Percentiles rank a stretch among this genome's conserved stretches.
Evolutionary conservation across 805 yeast species (phyloP).

Genomic region (Yamadazyma endophytica): DNA sequence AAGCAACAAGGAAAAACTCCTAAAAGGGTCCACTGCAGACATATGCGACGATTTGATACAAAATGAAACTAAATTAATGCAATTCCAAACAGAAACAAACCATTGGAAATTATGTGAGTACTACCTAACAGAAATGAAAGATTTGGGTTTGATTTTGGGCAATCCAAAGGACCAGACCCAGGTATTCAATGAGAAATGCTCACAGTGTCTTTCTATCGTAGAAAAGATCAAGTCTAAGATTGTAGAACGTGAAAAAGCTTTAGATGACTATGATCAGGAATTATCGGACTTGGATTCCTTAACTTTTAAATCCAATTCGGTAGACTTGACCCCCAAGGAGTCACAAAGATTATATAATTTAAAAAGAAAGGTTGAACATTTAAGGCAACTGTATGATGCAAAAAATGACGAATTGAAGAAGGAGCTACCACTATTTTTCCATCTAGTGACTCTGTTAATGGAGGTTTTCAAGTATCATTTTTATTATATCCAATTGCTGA

Average conservation of each 20-base stretch:
- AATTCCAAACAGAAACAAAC: conserved; percentile 4
- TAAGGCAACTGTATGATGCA: conserved; percentile 24
- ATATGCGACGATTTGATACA: conserved; percentile 4
- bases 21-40: conserved; percentile 5
- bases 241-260: conserved; percentile 17
- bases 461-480: conserved; percentile 6
- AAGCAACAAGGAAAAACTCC: conserved; percentile 6
- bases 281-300: conserved; percentile 22
- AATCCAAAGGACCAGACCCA: too few relatives aligned
- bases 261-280: conserved; percentile 36
- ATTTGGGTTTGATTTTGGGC: too few relatives aligned
- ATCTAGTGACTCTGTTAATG: conserved; percentile 25
- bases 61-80: conserved; percentile 1
- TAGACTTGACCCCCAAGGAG: conserved; percentile 26
- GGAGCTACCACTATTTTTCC: conserved; percentile 45
- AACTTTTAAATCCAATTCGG: conserved; percentile 33
- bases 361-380: conserved; percentile 22
- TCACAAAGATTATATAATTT: conserved; percentile 18
- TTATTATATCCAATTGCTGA: conserved; percentile 36
- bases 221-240: conserved; percentile 5
- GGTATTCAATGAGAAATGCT: conserved; percentile 1
- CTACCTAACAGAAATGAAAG: conserved; percentile 1
- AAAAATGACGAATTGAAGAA: conserved; percentile 36
- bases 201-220: conserved; percentile 4
- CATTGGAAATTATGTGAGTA: conserved; percentile 4